Evolutionary conservation across 1,284 basidiomycete species (phyloP).

Genomic region (Gyrodon tennesseensis): DNA sequence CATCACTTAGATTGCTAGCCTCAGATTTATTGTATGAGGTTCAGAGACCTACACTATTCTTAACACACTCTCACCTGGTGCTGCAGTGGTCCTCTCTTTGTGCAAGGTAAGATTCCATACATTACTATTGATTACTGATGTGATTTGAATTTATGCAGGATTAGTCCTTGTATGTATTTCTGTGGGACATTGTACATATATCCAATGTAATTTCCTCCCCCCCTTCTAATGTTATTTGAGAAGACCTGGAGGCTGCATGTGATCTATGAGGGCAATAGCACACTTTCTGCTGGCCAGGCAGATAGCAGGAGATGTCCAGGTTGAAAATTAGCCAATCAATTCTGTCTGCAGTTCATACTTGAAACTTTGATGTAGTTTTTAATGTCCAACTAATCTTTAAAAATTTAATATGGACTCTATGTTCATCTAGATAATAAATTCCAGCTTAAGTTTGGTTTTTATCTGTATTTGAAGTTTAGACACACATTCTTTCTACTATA

Average conservation of each 20-base stretch:
- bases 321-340: not conserved
- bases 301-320: not conserved
- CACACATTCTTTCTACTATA: not conserved
- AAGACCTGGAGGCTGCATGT: not conserved
- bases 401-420: not conserved
- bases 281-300: not conserved
- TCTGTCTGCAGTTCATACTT: not conserved
- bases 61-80: no score
- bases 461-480: not conserved
- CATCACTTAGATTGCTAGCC: no score
- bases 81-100: constrained; percentile 5
- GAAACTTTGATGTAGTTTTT: not conserved
- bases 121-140: not conserved
- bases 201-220: not conserved
- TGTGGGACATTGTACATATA: not conserved
- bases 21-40: no score
- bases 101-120: constrained; percentile 1
- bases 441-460: not conserved
- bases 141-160: not conserved
- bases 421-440: not conserved
- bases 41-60: no score
- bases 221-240: not conserved
- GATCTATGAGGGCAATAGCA: not conserved
- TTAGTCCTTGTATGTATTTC: not conserved
- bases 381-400: not conserved